Conservation (phyloP, 352 stramenopile species). For the Globisporangium takayamanum region DNA sequence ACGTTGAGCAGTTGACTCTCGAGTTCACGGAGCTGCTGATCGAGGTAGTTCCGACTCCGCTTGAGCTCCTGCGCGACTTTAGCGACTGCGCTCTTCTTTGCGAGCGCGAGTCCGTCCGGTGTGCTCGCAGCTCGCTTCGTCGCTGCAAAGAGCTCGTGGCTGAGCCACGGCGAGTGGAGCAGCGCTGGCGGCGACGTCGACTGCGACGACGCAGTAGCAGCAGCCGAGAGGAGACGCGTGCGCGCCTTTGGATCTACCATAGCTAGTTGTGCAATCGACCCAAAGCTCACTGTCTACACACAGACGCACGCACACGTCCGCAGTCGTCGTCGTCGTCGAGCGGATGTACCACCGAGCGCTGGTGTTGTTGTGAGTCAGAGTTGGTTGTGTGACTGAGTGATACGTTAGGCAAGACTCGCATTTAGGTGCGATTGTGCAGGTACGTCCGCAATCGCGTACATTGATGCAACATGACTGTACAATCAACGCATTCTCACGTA, state of each 20-base stretch:
- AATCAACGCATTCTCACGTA: not conserved
- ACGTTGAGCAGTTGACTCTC: slow-evolving; percentile 55
- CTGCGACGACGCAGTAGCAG: not conserved
- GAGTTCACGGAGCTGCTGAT: slow-evolving; percentile 54
- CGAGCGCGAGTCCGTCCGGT: slow-evolving; percentile 30
- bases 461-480: too few species aligned
- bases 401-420: too few species aligned
- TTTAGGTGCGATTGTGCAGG: too few species aligned
- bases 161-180: slow-evolving; percentile 52
- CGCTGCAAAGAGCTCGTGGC: slow-evolving; percentile 53
- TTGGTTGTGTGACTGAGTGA: too few species aligned
- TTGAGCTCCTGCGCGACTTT: slow-evolving; percentile 64
- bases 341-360: too few species aligned
- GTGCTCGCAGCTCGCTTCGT: slow-evolving; percentile 53
- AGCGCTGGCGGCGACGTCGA: slow-evolving; percentile 13
- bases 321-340: not conserved
- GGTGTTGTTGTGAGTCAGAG: too few species aligned
- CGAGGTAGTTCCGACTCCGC: slow-evolving; percentile 42
- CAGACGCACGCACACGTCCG: not conserved
- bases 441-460: too few species aligned
- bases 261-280: not conserved
- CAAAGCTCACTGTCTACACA: too few species aligned
- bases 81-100: slow-evolving; percentile 45
- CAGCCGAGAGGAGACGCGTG: not conserved
- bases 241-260: slow-evolving; percentile 8